Conservation (phyloP, 2,329 filamentous ascomycete species). For the Thielaviopsis populi region DNA sequence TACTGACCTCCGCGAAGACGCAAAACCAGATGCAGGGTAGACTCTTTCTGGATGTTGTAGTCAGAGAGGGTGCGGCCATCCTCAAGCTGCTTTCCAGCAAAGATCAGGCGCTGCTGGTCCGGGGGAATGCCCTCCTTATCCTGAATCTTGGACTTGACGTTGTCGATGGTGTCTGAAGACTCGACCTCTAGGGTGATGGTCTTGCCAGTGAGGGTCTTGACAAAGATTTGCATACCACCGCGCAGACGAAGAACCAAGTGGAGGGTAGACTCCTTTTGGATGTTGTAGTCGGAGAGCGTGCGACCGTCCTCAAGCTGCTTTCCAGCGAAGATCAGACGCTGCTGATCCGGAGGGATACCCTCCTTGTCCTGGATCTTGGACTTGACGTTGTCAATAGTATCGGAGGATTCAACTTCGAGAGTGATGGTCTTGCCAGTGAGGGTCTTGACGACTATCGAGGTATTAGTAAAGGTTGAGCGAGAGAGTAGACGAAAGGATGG, state of each 20-base stretch:
- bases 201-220: conserved; percentile 82
- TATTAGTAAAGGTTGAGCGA: conserved; percentile 26
- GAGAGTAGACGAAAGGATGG: conserved; percentile 20
- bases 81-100: conserved; percentile 91
- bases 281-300: conserved; percentile 89
- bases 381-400: conserved; percentile 93
- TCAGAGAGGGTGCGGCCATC: conserved; percentile 72
- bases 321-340: conserved; percentile 83
- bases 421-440: conserved; percentile 90
- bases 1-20: conserved; percentile 55
- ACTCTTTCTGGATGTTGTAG: conserved; percentile 95
- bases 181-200: conserved; percentile 87
- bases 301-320: conserved; percentile 90
- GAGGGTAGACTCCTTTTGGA: conserved; percentile 55
- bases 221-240: conserved; percentile 55
- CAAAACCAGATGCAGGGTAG: conserved; percentile 67
- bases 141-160: conserved; percentile 93
- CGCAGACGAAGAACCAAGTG: conserved; percentile 61
- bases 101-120: conserved; percentile 91
- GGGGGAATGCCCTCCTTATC: conserved; percentile 96
- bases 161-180: conserved; percentile 83
- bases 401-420: conserved; percentile 72
- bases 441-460: conserved; percentile 58
- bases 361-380: conserved; percentile 87
- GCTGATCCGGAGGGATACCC: conserved; percentile 87